Conservation (phyloP, 768 basidiomycete genomes). For the Boletus rubropictus region DNA sequence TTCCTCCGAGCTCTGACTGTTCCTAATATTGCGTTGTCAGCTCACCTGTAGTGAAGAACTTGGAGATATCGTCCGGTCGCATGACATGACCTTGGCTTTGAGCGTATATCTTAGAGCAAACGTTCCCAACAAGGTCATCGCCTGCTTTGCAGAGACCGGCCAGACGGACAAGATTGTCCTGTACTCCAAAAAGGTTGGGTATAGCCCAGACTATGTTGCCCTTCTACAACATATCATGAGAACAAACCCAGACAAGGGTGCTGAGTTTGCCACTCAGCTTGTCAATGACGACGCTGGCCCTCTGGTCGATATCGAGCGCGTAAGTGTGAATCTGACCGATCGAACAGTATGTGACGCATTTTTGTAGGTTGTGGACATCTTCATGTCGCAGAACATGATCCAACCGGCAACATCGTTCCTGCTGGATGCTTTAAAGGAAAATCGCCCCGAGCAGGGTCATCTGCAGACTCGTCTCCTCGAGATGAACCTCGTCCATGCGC, state of each 20-base stretch:
- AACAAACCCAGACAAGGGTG: slow-evolving; percentile 93
- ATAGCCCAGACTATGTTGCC: slow-evolving; percentile 86
- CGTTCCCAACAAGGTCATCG: slow-evolving; percentile 96
- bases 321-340: slow-evolving; percentile 29
- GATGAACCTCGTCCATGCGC: slow-evolving; percentile 96
- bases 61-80: slow-evolving; percentile 89
- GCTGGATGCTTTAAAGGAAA: slow-evolving; percentile 95
- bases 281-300: slow-evolving; percentile 92
- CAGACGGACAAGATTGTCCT: slow-evolving; percentile 98
- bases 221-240: slow-evolving; percentile 96
- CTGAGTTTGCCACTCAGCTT: slow-evolving; percentile 93
- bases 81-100: slow-evolving; percentile 95
- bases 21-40: slow-evolving; percentile 36
- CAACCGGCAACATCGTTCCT: slow-evolving; percentile 98
- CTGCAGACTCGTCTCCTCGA: slow-evolving; percentile 94
- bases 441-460: slow-evolving; percentile 93
- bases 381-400: slow-evolving; percentile 99
- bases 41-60: slow-evolving; percentile 98
- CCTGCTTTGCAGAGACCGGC: slow-evolving; percentile 98
- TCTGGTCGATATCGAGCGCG: slow-evolving; percentile 88
- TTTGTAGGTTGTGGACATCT: slow-evolving; percentile 89
- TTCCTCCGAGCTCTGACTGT: slow-evolving; percentile 2
- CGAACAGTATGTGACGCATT: neutral
- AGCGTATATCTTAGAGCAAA: slow-evolving; percentile 97
- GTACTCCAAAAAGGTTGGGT: slow-evolving; percentile 95